A percentile compares a stretch with the other conserved stretches of the same genome.
These are phyloP conservation scores for Phoenix roebelenii DNA, from an alignment of 176 grass and related monocot species.

Conservation along the genomic window DNA sequence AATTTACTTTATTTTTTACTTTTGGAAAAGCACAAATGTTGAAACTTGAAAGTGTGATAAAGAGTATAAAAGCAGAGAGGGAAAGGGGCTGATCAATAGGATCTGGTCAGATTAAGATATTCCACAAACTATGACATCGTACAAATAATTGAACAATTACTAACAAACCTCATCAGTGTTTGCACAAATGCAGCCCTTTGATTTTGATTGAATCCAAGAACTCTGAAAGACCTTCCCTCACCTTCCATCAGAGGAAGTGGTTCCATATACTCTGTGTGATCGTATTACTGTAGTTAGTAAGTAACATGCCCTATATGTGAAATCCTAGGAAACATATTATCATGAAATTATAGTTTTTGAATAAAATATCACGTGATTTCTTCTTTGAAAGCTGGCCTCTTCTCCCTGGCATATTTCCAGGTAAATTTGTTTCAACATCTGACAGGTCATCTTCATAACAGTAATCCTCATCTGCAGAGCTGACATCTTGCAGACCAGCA, in stretches of 20 bases:
- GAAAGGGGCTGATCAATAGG: no score
- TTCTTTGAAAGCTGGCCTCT: conserved; percentile 73
- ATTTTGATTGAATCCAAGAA: conserved; percentile 87
- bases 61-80: no score
- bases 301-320: neutral
- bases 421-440: conserved; percentile 60
- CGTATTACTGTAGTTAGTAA: no score
- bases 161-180: conserved; percentile 70
- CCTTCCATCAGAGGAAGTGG: conserved; percentile 88
- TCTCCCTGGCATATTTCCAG: conserved; percentile 40
- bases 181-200: conserved; percentile 72
- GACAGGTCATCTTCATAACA: conserved; percentile 70
- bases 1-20: no score
- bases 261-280: conserved; percentile 43
- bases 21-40: no score
- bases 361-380: conserved; percentile 58
- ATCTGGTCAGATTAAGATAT: no score
- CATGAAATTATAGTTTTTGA: conserved; percentile 6
- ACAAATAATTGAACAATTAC: no score
- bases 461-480: conserved; percentile 94
- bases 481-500: conserved; percentile 58
- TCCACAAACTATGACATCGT: no score
- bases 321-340: neutral
- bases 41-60: no score
- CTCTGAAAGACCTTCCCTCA: conserved; percentile 62